phyloP scores from a whole-genome alignment of 2,329 filamentous ascomycete genomes.

The Chalaropsis ovoidea region DNA sequence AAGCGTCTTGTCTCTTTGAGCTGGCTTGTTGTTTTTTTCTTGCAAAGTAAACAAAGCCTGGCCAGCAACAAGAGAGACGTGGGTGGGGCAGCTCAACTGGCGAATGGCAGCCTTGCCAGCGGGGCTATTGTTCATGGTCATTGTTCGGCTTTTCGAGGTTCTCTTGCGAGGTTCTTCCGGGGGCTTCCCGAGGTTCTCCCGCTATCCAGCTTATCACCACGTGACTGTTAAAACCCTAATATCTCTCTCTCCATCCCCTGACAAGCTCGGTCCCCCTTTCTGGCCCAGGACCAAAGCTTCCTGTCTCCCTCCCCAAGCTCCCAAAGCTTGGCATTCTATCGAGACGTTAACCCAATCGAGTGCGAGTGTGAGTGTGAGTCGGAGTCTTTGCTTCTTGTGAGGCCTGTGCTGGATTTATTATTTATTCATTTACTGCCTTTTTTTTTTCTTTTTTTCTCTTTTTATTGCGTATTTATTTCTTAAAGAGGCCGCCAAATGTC shows the following conservation, averaged over 20 bases:
- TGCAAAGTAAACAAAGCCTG: constrained; percentile 23
- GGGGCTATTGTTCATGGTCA: too few species aligned
- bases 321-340: constrained; percentile 4
- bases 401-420: neutral
- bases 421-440: neutral
- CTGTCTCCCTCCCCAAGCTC: constrained; percentile 2
- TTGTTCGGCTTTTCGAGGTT: too few species aligned
- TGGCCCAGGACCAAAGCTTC: constrained; percentile 5
- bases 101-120: neutral
- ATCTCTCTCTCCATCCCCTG: neutral
- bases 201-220: neutral
- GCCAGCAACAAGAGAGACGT: neutral
- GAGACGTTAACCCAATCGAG: neutral
- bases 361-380: neutral
- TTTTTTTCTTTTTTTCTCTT: neutral
- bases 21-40: neutral
- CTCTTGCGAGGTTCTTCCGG: too few species aligned
- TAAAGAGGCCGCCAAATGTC: neutral
- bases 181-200: neutral
- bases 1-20: neutral
- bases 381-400: neutral
- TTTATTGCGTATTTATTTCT: neutral
- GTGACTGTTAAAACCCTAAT: neutral
- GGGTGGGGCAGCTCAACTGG: constrained; percentile 8
- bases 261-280: constrained; percentile 8